Evolutionary conservation across 225 moss, liverwort and hornwort species (phyloP), one percentile per base, ranked within the genome.

Genomic region (Sphagnum tenellum): DNA sequence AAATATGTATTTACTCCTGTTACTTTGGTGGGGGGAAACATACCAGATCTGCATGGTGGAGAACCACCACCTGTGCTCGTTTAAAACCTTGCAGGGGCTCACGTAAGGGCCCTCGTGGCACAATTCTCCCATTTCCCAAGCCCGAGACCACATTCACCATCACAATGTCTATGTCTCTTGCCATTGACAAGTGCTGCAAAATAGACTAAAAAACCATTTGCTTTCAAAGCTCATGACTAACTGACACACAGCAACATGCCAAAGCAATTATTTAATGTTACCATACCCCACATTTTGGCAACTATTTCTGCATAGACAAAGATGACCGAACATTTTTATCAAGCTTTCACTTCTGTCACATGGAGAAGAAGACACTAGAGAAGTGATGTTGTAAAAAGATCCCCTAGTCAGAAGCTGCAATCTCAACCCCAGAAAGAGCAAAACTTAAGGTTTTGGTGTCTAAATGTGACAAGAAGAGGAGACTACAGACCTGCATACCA

Each of bases 1-100:
- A 29, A 29, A 29, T 29, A 29, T 1, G 0, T 29, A 29, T 29
- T 29, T 29, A 29, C 29, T 46, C 64, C 5, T 63, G 4, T 6
- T 50, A 56, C 61, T 48, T 10, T 10, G 8, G 45, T 60, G 7
- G 4, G 44, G 60, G 67, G 48, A 51, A 52, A 14, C 70, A 48
- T 83, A 98, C 96, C 92, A 98, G 70, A 64, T 81, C 81, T 67
- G 87, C 83, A 77, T 98, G 96, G 66, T 98, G 96, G 52, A 98
- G 67, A 77, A 90, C 82, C 51, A 93, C 81, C 46, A 89, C 81
- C 73, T 93, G 87, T 48, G 96, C 96, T 65, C 90, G 86, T 57
- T 74, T 62, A 48, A 98, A 61, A 47, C 81, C 85, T 64, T 77
- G 47, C 58, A 89, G 67, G 12, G 92, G 66, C 70, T 98, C 96